These are phyloP conservation scores for Croton setiger DNA, from an alignment of 441 rosid species.

Conservation along the genomic window DNA sequence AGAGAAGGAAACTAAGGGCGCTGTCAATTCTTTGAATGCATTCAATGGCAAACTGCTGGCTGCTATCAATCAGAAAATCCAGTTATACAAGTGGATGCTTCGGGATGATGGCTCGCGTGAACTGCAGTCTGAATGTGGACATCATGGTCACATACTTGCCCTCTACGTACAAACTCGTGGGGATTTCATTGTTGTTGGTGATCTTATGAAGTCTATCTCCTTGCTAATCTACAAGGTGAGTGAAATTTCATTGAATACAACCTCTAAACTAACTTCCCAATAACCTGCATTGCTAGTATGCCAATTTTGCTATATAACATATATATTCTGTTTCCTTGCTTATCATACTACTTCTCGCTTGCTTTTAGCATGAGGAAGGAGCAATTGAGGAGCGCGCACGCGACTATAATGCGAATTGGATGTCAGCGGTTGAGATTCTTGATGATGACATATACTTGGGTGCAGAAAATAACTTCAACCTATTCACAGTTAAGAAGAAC, in stretches of 20 bases:
- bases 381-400: conserved; percentile 98
- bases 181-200: conserved; percentile 97
- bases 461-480: conserved; percentile 86
- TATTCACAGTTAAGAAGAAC: conserved; percentile 87
- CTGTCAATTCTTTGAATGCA: conserved; percentile 86
- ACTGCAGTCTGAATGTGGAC: conserved; percentile 96
- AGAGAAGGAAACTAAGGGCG: conserved; percentile 96
- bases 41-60: conserved; percentile 93
- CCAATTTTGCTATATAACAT: background rate
- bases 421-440: conserved; percentile 97
- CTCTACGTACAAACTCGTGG: conserved; percentile 98
- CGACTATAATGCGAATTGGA: conserved; percentile 97
- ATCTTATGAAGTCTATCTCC: conserved; percentile 96
- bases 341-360: background rate
- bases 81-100: conserved; percentile 93
- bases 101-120: conserved; percentile 92
- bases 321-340: background rate
- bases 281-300: background rate
- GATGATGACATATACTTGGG: conserved; percentile 95
- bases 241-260: background rate
- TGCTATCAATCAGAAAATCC: conserved; percentile 95
- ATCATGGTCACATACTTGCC: conserved; percentile 98
- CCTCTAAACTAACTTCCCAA: background rate
- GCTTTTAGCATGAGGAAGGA: conserved; percentile 92
- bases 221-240: conserved; percentile 83